phyloP scores from a whole-genome alignment of 768 basidiomycete species.

The Tephrocybe sp. region DNA sequence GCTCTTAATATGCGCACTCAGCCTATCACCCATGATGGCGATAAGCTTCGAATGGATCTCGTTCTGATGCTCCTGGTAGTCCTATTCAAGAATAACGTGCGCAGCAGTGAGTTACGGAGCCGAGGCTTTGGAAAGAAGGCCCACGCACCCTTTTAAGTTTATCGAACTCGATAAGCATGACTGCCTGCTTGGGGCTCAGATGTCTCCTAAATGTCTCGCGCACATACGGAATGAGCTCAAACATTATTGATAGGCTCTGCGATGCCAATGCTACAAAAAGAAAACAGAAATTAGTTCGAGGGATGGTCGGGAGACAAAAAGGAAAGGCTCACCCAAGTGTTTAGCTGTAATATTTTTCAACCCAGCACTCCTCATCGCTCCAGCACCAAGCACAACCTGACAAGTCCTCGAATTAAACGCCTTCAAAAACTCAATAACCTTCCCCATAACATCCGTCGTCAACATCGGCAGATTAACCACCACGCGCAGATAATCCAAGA shows the following conservation, averaged over 20 bases:
- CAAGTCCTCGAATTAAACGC: constrained; percentile 98
- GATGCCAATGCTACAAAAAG: constrained; percentile 77
- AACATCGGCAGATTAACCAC: constrained; percentile 86
- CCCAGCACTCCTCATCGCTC: constrained; percentile 98
- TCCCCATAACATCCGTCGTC: constrained; percentile 93
- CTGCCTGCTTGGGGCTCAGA: constrained; percentile 90
- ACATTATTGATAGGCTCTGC: constrained; percentile 92
- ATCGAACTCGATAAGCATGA: constrained; percentile 97
- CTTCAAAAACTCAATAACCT: constrained; percentile 93
- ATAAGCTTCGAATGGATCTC: constrained; percentile 98
- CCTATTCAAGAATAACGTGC: constrained; percentile 41
- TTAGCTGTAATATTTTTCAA: constrained; percentile 98
- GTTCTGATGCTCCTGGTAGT: constrained; percentile 98
- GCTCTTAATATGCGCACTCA: constrained; percentile 80
- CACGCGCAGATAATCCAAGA: constrained; percentile 84
- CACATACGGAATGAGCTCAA: constrained; percentile 91
- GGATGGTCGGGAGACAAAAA: neutral
- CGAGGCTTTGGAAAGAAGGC: constrained; percentile 1
- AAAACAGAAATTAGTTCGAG: constrained; percentile 2
- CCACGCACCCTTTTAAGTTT: constrained; percentile 86
- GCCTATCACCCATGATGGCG: constrained; percentile 95
- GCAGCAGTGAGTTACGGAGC: neutral
- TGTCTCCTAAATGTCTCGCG: constrained; percentile 94
- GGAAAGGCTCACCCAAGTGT: constrained; percentile 69
- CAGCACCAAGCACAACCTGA: constrained; percentile 96